Conservation (phyloP, 371 early-diverging fungal species). For the Mortierella sp. region DNA sequence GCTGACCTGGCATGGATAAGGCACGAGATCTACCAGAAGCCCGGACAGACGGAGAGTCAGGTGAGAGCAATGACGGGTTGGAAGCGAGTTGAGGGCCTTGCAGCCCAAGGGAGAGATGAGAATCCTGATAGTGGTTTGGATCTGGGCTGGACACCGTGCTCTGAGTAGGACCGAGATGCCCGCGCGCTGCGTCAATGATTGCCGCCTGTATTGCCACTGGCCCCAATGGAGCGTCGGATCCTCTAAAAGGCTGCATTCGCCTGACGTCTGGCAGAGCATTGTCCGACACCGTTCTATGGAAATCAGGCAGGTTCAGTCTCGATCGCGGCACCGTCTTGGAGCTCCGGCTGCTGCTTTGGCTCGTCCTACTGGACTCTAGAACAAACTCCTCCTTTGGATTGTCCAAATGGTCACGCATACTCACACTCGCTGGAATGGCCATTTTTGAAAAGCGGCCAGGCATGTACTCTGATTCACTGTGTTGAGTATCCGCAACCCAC, state of each 20-base stretch:
- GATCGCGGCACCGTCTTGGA: neutral
- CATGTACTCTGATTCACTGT: neutral
- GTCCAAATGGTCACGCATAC: conserved; percentile 25
- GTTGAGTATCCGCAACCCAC: neutral
- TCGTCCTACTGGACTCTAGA: conserved; percentile 30
- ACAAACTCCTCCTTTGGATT: conserved; percentile 33
- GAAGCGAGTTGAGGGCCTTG: neutral
- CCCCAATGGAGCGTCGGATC: conserved; percentile 23
- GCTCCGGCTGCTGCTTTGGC: conserved; percentile 32
- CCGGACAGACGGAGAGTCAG: neutral
- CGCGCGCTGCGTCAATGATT: conserved; percentile 48
- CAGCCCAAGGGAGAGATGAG: neutral
- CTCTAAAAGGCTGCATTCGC: neutral
- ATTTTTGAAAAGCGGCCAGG: neutral
- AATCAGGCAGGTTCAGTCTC: conserved; percentile 18
- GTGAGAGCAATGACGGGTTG: conserved; percentile 14
- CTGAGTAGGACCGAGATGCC: conserved; percentile 3
- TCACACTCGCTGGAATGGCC: neutral
- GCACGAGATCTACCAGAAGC: conserved; percentile 31
- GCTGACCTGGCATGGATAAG: conserved; percentile 44
- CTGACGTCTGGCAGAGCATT: conserved; percentile 15
- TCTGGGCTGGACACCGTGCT: conserved; percentile 44
- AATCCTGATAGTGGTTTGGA: conserved; percentile 21
- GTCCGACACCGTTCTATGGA: conserved; percentile 29
- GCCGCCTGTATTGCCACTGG: conserved; percentile 49